Base-by-base conservation (phyloP, 371 early-diverging fungal species). In the Mortierella sp. region DNA sequence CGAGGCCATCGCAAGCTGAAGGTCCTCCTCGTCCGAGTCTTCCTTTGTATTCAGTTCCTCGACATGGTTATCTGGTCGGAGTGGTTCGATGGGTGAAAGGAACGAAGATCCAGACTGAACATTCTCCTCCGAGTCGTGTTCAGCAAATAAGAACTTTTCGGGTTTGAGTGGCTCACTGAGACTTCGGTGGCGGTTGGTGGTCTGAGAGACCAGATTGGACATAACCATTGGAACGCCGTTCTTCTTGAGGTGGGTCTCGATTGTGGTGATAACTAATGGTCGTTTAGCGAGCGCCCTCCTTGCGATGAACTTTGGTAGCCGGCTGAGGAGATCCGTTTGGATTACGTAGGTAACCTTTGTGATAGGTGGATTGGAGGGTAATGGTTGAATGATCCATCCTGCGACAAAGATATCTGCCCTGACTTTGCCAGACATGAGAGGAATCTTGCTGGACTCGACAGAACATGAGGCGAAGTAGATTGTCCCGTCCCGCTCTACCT, bases 381-480 rank as follows among this genome's bases (percentile, higher is more conserved):
- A 70, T 51, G 92, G 91, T 59, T 91, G 89, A 46, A 93, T 76
- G 44, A 95, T 88, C 94, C 94, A 95, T 26, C 94, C 95, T 44
- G 80, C 87, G 61, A 93, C 92, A 81, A 90, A 90, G 64, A 95
- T 82, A 34, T 92, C 88, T 21, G 91, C 86, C 76, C 95, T 88
- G 50, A 90, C 89, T 79, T 89, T 91, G 54, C 91, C 91, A 10
- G 91, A 83, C 59, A 90, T 87, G 31, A 88, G 88, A 21, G 93
- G 94, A 48, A 93, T 86, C 75, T 92, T 91, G 24, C 89, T 88
- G 2, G 93, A 91, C 44, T 94, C 91, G 46, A 93, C 89, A 55
- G 93, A 93, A 10, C 93, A 92, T 69, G 91, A 91, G 1, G 91
- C 94, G 85, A 94, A 93, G 46, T 90, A 78, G 71, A 94, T 94